Conservation (phyloP, 2,329 filamentous ascomycete species). For the Colletotrichum sp. region DNA sequence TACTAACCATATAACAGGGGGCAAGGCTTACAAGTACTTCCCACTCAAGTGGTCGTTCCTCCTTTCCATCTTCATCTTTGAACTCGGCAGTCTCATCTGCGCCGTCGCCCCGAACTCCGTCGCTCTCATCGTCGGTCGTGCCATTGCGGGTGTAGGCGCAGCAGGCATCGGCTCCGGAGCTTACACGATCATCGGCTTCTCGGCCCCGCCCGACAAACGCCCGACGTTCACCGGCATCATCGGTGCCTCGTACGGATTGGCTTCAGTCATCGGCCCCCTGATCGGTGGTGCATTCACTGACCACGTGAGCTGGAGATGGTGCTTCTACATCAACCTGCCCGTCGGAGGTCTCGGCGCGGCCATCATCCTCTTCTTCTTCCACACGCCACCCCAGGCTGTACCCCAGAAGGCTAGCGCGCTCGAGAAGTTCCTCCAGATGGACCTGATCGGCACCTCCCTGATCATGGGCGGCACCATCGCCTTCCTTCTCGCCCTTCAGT, state of each 20-base stretch:
- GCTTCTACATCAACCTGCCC: constrained; percentile 43
- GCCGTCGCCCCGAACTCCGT: constrained; percentile 50
- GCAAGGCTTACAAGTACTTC: constrained; percentile 58
- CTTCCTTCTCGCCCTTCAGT: constrained; percentile 52
- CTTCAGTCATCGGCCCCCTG: constrained; percentile 39
- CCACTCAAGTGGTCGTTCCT: constrained; percentile 56
- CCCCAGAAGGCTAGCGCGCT: constrained; percentile 38
- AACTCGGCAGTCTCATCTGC: constrained; percentile 59
- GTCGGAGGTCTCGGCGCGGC: constrained; percentile 36
- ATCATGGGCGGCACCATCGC: constrained; percentile 49
- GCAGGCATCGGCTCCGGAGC: constrained; percentile 54
- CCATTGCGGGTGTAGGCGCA: constrained; percentile 50
- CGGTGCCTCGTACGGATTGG: constrained; percentile 39
- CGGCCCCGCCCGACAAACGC: constrained; percentile 37
- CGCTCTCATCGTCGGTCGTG: constrained; percentile 56
- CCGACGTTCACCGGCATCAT: constrained; percentile 43
- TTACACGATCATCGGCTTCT: constrained; percentile 53
- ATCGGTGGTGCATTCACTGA: constrained; percentile 42
- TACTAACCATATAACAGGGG: constrained; percentile 38
- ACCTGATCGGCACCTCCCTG: constrained; percentile 47
- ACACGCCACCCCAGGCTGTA: constrained; percentile 41
- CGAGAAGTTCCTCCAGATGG: constrained; percentile 54
- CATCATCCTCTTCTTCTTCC: constrained; percentile 47
- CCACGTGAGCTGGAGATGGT: constrained; percentile 42
- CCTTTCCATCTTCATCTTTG: constrained; percentile 53